These are phyloP conservation scores for Aspergillus niger DNA, from an alignment of 2,329 filamentous ascomycete species.

Conservation along the genomic window DNA sequence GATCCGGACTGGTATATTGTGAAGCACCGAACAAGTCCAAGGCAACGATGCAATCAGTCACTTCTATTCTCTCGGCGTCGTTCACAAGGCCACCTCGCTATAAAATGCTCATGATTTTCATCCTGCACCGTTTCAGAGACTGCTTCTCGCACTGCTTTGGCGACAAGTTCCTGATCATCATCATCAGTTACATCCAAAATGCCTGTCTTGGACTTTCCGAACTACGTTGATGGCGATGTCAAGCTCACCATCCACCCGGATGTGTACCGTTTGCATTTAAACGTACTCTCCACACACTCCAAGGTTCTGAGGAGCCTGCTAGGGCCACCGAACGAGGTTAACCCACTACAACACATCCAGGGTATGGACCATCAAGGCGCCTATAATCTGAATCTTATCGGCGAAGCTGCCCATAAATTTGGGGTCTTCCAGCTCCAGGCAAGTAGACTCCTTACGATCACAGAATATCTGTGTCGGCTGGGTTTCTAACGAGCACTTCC, in stretches of 20 bases:
- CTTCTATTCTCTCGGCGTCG: too few species aligned
- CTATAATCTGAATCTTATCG: slow-evolving; percentile 9
- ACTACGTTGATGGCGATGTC: slow-evolving; percentile 44
- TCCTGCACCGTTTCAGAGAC: too few species aligned
- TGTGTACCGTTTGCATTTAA: slow-evolving; percentile 44
- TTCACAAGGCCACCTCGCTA: neutral
- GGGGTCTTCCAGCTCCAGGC: slow-evolving; percentile 16
- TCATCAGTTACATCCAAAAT: neutral
- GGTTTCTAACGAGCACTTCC: neutral
- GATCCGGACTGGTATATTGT: too few species aligned
- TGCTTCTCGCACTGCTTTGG: neutral
- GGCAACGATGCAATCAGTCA: too few species aligned
- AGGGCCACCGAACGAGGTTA: neutral
- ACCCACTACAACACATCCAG: neutral
- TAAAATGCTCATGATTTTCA: neutral
- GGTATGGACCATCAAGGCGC: neutral
- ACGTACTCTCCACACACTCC: slow-evolving; percentile 8
- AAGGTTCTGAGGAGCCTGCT: slow-evolving; percentile 3
- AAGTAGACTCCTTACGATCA: neutral
- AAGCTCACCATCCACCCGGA: slow-evolving; percentile 39
- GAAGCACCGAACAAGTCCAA: too few species aligned
- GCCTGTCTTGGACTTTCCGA: slow-evolving; percentile 30
- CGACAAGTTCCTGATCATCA: neutral
- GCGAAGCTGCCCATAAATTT: slow-evolving; percentile 11
- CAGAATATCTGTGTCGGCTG: neutral